Conservation (phyloP, 2,329 filamentous ascomycete genomes). For the Beauveria scarabaeidicola region DNA sequence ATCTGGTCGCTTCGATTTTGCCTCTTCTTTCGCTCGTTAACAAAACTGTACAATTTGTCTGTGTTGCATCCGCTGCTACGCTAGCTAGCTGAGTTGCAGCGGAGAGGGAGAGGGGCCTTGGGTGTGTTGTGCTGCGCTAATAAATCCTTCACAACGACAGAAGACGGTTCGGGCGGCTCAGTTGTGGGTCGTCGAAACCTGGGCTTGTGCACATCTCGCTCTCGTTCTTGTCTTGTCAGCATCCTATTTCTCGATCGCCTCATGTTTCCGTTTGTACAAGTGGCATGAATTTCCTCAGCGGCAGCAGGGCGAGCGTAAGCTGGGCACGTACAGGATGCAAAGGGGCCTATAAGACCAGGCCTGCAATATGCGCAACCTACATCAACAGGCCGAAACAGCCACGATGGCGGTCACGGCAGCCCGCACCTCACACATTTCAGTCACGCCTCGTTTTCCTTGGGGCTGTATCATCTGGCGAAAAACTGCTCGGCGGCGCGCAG, state of each 20-base stretch:
- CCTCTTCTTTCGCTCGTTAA: background rate
- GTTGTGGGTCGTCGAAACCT: background rate
- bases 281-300: background rate
- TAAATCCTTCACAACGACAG: background rate
- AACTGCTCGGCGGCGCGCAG: background rate
- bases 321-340: too few relatives aligned
- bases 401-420: background rate
- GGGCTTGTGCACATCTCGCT: background rate
- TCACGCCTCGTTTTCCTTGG: background rate
- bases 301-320: background rate
- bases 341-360: too few relatives aligned
- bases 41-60: background rate
- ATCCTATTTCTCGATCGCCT: conserved; percentile 1
- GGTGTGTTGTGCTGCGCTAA: background rate
- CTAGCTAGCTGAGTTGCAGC: background rate
- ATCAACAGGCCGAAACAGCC: background rate
- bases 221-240: background rate
- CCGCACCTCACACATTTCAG: background rate
- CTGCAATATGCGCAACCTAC: background rate
- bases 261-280: background rate
- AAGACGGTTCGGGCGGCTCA: conserved; percentile 7
- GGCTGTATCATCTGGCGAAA: background rate
- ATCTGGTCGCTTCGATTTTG: background rate
- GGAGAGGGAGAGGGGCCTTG: background rate
- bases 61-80: background rate